phyloP scores from a whole-genome alignment of 371 early-diverging fungal species.

The Mortierella sp. region DNA sequence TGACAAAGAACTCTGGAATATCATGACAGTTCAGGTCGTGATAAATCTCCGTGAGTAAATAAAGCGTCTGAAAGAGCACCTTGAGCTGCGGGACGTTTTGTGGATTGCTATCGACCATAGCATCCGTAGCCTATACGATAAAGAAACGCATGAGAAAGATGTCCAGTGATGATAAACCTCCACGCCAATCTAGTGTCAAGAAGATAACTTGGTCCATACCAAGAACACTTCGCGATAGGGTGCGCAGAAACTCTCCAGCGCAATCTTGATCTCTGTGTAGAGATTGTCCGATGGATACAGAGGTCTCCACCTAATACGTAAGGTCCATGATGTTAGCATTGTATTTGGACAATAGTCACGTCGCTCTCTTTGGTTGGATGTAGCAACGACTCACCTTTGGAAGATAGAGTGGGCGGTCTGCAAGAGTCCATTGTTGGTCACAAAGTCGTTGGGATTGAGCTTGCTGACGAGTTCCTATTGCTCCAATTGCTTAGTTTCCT shows the following conservation, averaged over 20 bases:
- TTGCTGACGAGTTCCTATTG: constrained; percentile 78
- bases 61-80: constrained; percentile 78
- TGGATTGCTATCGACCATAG: constrained; percentile 75
- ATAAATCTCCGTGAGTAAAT: constrained; percentile 87
- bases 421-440: constrained; percentile 89
- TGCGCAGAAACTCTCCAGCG: constrained; percentile 84
- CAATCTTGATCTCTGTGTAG: constrained; percentile 89
- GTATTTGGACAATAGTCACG: too few relatives aligned
- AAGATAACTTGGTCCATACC: constrained; percentile 62
- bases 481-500: neutral
- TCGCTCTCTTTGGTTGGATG: too few relatives aligned
- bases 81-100: constrained; percentile 71
- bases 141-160: too few relatives aligned
- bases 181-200: too few relatives aligned
- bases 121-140: constrained; percentile 88
- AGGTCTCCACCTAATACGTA: constrained; percentile 80
- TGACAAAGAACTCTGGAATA: constrained; percentile 96
- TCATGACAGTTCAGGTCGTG: constrained; percentile 95
- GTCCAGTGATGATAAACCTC: too few relatives aligned
- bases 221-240: constrained; percentile 86
- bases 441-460: constrained; percentile 81
- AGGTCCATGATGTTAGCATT: too few relatives aligned
- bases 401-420: constrained; percentile 95
- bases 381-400: constrained; percentile 69
- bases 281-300: constrained; percentile 83